Base-by-base conservation (phyloP, 306 rosid species). In the Rubus idaeus region DNA sequence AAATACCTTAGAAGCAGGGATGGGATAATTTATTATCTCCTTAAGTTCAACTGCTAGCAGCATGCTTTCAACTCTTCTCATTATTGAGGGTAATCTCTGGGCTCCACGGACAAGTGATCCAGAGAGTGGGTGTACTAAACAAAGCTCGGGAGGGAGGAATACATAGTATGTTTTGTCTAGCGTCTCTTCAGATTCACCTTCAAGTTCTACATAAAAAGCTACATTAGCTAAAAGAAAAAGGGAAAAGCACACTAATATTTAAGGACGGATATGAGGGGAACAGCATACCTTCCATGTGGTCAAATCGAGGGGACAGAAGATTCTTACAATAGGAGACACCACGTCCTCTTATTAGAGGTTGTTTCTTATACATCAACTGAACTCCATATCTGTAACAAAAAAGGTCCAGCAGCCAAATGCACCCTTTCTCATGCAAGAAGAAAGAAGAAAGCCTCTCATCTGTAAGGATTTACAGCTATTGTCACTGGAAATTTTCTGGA, bases 1-100 rank as follows among this genome's bases (percentile, higher is more conserved):
- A 51, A 71, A 72, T 83, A 92, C 99, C 97, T 91, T 92, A 55
- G 77, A 87, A 77, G 96, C 80, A 53, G 85, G 92, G 74, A 95
- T 94, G 30, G 91, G 89, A 84, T 85, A 87, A 69, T 80, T 77
- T 80, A 95, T 95, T 79, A 87, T 80, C 71, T 86, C 87, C 82
- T 81, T 92, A 64, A 95, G 92, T 86, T 95, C 92, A 80, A 95
- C 70, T 0, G 99, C 97, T 67, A 95, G 99, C 55, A 95, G 90
- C 97, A 92, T 92, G 83, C 99, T 95, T 89, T 95, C 99, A 77
- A 95, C 91, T 86, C 99, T 89, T 91, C 96, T 91, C 99, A 95
- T 95, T 85, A 92, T 89, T 52, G 99, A 95, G 52, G 99, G 99
- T 78, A 95, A 82, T 86, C 99, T 89, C 78, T 95, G 99, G 74